Conservation (phyloP, 2,329 filamentous ascomycete genomes). For the Diplocarpon rosae region DNA sequence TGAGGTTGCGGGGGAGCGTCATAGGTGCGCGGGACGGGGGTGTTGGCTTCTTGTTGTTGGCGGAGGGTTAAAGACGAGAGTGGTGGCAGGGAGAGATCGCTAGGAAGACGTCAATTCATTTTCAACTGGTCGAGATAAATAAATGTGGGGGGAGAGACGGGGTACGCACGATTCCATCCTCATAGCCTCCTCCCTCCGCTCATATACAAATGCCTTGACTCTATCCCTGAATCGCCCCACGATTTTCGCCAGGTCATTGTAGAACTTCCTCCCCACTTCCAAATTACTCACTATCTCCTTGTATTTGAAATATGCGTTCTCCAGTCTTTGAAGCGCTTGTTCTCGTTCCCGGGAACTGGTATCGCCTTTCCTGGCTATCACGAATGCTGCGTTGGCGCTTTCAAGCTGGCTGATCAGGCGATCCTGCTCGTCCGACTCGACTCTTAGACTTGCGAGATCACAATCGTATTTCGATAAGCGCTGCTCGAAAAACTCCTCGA, state of each 20-base stretch:
- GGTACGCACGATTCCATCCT: slow-evolving; percentile 59
- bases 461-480: slow-evolving; percentile 72
- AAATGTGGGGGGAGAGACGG: neutral
- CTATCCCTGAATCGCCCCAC: slow-evolving; percentile 78
- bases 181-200: slow-evolving; percentile 70
- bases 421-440: slow-evolving; percentile 68
- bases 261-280: slow-evolving; percentile 87
- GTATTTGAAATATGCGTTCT: slow-evolving; percentile 90
- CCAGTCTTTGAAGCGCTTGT: slow-evolving; percentile 72
- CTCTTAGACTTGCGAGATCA: slow-evolving; percentile 59
- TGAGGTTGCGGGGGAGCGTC: slow-evolving; percentile 1
- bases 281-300: slow-evolving; percentile 91
- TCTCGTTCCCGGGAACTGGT: slow-evolving; percentile 64
- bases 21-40: slow-evolving; percentile 9
- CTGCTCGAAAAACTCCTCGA: slow-evolving; percentile 81
- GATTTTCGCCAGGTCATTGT: slow-evolving; percentile 88
- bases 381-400: slow-evolving; percentile 69
- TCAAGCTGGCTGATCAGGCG: slow-evolving; percentile 57
- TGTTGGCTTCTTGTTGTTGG: slow-evolving; percentile 14
- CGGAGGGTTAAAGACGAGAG: slow-evolving; percentile 19
- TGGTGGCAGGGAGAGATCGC: slow-evolving; percentile 11
- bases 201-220: slow-evolving; percentile 65
- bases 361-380: slow-evolving; percentile 49
- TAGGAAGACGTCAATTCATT: slow-evolving; percentile 18
- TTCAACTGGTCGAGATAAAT: neutral